Percentiles rank a stretch among this genome's conserved stretches.
Conservation (phyloP, 192 early-diverging fungal genomes). For the Gryganskiella cystojenkinii region DNA sequence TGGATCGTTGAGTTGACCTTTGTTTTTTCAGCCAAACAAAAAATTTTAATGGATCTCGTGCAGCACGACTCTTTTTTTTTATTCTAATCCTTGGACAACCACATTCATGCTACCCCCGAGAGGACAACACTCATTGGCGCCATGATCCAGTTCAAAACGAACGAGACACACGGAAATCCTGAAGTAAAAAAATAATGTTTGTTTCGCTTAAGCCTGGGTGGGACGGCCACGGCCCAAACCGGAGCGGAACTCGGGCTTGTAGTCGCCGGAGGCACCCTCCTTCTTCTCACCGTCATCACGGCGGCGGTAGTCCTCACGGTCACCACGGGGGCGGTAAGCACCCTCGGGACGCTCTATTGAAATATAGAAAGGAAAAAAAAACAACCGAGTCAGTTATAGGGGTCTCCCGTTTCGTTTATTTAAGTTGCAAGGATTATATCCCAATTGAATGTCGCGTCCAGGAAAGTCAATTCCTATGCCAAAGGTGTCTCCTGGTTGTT, state of each 20-base stretch:
- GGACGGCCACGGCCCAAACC: slow-evolving; percentile 83
- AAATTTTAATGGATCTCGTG: neutral
- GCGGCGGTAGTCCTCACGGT: slow-evolving; percentile 85
- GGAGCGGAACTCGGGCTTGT: slow-evolving; percentile 95
- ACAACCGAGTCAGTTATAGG: neutral
- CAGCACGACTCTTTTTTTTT: slow-evolving; percentile 6
- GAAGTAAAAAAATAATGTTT: neutral
- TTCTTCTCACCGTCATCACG: slow-evolving; percentile 82
- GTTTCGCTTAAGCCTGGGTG: slow-evolving; percentile 15
- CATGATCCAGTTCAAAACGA: slow-evolving; percentile 4
- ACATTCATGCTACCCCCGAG: no score
- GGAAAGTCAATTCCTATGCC: no score
- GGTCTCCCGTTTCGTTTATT: no score
- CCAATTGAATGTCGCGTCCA: no score
- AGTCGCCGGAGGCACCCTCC: slow-evolving; percentile 90
- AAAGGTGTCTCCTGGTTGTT: no score
- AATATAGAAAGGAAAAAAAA: neutral
- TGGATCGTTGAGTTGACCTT: no score
- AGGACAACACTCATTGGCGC: no score
- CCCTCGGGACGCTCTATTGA: slow-evolving; percentile 20
- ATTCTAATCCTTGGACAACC: slow-evolving; percentile 1
- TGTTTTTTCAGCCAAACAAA: neutral
- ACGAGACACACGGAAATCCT: neutral
- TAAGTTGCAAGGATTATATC: no score
- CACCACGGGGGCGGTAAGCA: slow-evolving; percentile 61